These are phyloP conservation scores for Triangularia verruculosa DNA, from an alignment of 2,329 filamentous ascomycete genomes.

Conservation along the genomic window DNA sequence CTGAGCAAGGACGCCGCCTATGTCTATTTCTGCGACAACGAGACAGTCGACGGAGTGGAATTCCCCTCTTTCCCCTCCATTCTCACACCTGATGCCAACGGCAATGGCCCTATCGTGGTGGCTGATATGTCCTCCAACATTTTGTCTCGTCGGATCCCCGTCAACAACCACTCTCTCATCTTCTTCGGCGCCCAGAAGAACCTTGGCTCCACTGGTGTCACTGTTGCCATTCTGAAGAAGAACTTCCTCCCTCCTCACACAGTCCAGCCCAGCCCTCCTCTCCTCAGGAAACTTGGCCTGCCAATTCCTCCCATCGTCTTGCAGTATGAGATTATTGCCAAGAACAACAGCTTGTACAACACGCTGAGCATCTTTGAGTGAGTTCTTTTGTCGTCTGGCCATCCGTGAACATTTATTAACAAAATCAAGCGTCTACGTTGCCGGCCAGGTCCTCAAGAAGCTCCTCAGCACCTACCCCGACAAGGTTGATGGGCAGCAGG, in stretches of 20 bases:
- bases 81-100: conserved; percentile 56
- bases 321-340: conserved; percentile 78
- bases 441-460: conserved; percentile 80
- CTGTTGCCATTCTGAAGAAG: conserved; percentile 82
- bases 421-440: conserved; percentile 67
- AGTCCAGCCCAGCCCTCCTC: conserved; percentile 61
- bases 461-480: conserved; percentile 63
- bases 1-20: conserved; percentile 67
- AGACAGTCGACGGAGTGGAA: conserved; percentile 92
- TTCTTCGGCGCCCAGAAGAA: conserved; percentile 98
- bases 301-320: conserved; percentile 76
- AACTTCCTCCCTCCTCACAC: conserved; percentile 67
- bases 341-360: conserved; percentile 95
- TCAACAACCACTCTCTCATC: conserved; percentile 76
- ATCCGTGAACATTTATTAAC: background rate
- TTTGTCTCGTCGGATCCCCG: conserved; percentile 72
- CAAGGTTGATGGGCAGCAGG: conserved; percentile 75
- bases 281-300: conserved; percentile 73
- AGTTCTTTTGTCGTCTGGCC: conserved; percentile 28
- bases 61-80: conserved; percentile 70
- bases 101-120: conserved; percentile 71
- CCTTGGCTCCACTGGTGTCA: conserved; percentile 79
- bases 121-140: conserved; percentile 96
- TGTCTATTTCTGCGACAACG: conserved; percentile 90
- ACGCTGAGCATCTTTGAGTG: conserved; percentile 88